Conservation (phyloP, 164 flowering plant genomes). For the Liquidambar formosana region DNA sequence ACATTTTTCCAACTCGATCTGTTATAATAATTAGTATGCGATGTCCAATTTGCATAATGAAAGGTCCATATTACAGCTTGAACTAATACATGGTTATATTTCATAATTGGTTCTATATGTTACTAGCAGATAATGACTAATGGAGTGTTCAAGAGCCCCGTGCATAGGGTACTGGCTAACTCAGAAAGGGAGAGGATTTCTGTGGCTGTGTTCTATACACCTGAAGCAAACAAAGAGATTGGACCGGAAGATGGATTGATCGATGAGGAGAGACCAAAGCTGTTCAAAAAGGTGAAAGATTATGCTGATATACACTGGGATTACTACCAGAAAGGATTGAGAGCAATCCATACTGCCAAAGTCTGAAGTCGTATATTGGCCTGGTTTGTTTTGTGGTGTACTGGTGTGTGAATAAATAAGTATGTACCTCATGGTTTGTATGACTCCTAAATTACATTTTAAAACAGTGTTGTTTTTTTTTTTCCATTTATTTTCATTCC, state of each 20-base stretch:
- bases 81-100: too few species aligned
- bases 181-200: conserved; percentile 26
- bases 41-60: too few species aligned
- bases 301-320: conserved; percentile 25
- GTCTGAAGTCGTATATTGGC: conserved; percentile 2
- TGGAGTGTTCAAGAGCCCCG: conserved; percentile 38
- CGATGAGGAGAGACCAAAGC: conserved; percentile 18
- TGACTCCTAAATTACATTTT: too few species aligned
- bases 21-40: too few species aligned
- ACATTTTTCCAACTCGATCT: too few species aligned
- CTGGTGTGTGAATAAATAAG: too few species aligned
- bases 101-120: too few species aligned
- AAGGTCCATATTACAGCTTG: too few species aligned
- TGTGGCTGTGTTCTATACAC: conserved; percentile 25
- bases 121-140: conserved; percentile 4
- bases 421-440: too few species aligned
- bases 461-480: too few species aligned
- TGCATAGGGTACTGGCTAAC: conserved; percentile 2
- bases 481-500: too few species aligned
- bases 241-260: conserved; percentile 32
- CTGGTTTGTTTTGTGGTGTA: too few species aligned
- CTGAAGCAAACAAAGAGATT: conserved; percentile 30
- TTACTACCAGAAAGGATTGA: conserved; percentile 31
- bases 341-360: conserved; percentile 31
- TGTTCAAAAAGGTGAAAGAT: conserved; percentile 31